These are phyloP conservation scores for Cytidiella melzeri DNA, from an alignment of 768 basidiomycete genomes.

Conservation along the genomic window DNA sequence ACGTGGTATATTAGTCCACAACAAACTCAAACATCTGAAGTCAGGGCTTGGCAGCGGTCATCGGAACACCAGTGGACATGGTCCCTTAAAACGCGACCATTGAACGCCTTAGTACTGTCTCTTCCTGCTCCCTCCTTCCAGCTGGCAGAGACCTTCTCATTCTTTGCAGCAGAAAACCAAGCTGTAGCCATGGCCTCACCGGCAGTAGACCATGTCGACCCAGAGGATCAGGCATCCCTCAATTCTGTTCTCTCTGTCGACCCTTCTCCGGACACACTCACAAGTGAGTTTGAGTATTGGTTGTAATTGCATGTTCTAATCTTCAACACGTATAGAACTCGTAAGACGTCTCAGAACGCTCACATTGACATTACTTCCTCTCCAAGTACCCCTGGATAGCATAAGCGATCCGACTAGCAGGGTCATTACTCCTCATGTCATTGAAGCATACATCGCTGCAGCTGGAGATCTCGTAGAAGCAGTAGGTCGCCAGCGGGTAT, in stretches of 20 bases:
- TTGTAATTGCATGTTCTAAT: neutral
- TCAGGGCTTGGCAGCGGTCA: neutral
- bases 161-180: too few relatives aligned
- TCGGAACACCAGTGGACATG: too few relatives aligned
- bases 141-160: neutral
- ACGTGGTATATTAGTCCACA: neutral
- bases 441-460: constrained; percentile 68
- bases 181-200: too few relatives aligned
- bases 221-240: constrained; percentile 40
- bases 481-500: constrained; percentile 36
- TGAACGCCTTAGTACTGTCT: neutral
- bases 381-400: constrained; percentile 62
- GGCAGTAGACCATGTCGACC: constrained; percentile 10
- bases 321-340: constrained; percentile 49
- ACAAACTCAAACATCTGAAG: neutral
- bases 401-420: constrained; percentile 77
- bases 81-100: too few relatives aligned
- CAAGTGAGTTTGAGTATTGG: constrained; percentile 56
- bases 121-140: neutral
- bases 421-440: constrained; percentile 75
- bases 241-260: constrained; percentile 40
- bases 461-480: constrained; percentile 88
- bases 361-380: constrained; percentile 68
- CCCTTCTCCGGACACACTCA: constrained; percentile 65
- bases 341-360: constrained; percentile 75